Evolutionary conservation across 169 alveolate species (phyloP), one percentile per base, ranked within the genome.

Genomic region (Eimeria falciformis): DNA sequence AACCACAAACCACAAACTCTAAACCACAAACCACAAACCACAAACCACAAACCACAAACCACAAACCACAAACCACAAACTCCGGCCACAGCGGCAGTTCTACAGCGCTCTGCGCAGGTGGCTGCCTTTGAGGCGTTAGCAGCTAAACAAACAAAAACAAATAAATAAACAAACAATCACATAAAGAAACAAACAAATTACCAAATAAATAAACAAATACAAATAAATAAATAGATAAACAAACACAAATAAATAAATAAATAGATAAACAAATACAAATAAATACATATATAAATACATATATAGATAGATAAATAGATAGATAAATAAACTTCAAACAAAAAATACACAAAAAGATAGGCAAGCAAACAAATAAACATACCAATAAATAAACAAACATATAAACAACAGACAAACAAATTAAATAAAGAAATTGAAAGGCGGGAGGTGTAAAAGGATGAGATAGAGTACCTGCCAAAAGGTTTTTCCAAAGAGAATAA

Each of bases 401-500:
- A 50, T 9, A 11, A 65, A 21, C 40, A 23, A n/a, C 29, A 23
- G 77, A 11, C 9, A 11, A 11, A 14, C n/a, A n/a, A 69, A 18
- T 56, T 5, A 43, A 17, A 40, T 3, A 6, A 73, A 3, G 17
- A 14, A 43, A 3, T 17, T 33, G 3, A 5, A 3, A n/a, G n/a
- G 71, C 82, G 29, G 23, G 55, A 69, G 55, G 45, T 46, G 69
- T 2, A 25, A 29, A 11, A 46, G 87, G 23, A 43, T 43, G 62
- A 46, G 87, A 1, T 25, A 27, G 37, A 46, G 21, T 47, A 66
- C 78, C 73, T 91, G 45, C 96, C 96, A 95, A 69, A 82, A 95
- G 17, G 68, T 33, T 78, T 94, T 92, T 55, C 96, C 96, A 66
- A 95, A 86, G 58, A 95, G 92, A 45, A 95, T 62, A 29, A 95